A percentile compares a stretch with the other conserved stretches of the same genome.
phyloP scores from a whole-genome alignment of 169 alveolate genomes.

The Plasmodium berghei region DNA sequence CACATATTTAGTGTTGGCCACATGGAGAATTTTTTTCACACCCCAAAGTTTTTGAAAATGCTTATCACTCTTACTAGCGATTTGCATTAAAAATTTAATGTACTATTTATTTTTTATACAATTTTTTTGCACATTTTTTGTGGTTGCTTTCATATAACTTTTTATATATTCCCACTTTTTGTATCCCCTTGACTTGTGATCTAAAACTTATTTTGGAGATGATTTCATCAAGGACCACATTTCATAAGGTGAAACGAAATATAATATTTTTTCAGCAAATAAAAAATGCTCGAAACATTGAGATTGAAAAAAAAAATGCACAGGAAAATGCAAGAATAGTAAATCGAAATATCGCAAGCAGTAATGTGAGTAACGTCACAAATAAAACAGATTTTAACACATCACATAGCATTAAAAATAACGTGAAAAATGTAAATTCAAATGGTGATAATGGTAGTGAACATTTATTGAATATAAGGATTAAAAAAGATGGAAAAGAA shows the following conservation, averaged over 20 bases:
- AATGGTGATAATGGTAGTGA: not conserved
- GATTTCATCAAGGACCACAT: conserved; percentile 15
- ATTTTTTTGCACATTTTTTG: not conserved
- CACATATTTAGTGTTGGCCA: not conserved
- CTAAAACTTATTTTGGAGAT: not conserved
- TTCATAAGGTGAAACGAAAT: conserved; percentile 11
- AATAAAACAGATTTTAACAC: not conserved
- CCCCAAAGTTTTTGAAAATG: no score
- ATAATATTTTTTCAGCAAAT: conserved; percentile 14
- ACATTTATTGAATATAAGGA: not conserved
- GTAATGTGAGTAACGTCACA: not conserved
- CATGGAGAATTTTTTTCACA: not conserved
- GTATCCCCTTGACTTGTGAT: no score
- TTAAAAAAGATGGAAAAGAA: not conserved
- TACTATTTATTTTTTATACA: not conserved
- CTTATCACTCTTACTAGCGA: no score
- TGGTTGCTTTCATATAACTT: not conserved
- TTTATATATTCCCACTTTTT: no score
- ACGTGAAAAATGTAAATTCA: not conserved
- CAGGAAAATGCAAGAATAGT: conserved; percentile 10
- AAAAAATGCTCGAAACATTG: conserved; percentile 6
- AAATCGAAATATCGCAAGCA: not conserved
- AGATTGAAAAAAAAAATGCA: conserved; percentile 10
- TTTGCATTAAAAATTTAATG: no score
- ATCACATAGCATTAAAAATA: not conserved